phyloP scores from a whole-genome alignment of 345 rosid genomes.

The Ceriops zippeliana region DNA sequence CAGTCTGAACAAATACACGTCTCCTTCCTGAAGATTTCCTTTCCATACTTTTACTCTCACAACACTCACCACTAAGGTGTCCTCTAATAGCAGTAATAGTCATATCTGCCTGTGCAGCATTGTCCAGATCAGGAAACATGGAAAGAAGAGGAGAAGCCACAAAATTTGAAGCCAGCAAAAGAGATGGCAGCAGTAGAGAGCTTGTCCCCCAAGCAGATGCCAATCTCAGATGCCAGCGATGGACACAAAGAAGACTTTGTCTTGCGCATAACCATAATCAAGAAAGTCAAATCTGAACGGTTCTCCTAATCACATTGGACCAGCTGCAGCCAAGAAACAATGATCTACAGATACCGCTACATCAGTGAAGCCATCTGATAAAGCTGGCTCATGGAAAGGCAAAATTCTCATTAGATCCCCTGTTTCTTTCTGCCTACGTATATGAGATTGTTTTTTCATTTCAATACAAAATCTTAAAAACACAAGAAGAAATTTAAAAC shows the following conservation, averaged over 20 bases:
- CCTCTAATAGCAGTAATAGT: constrained; percentile 29
- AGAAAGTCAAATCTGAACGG: constrained; percentile 1
- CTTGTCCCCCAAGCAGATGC: constrained; percentile 46
- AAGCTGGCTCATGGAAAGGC: constrained; percentile 11
- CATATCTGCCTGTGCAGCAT: constrained; percentile 25
- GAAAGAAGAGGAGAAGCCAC: constrained; percentile 27
- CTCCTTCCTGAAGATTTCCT: constrained; percentile 28
- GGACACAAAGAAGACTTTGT: constrained; percentile 19
- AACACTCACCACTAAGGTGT: constrained; percentile 24
- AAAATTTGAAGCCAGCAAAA: constrained; percentile 8
- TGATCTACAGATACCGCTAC: constrained; percentile 20
- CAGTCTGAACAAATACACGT: constrained; percentile 48
- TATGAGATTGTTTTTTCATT: too few relatives aligned
- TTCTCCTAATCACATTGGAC: constrained; percentile 9
- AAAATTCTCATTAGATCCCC: not conserved
- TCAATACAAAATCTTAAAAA: not conserved
- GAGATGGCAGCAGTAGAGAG: constrained; percentile 27
- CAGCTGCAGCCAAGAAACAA: constrained; percentile 6
- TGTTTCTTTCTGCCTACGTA: too few relatives aligned
- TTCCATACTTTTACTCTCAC: constrained; percentile 30
- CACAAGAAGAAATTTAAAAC: not conserved
- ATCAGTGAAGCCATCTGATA: constrained; percentile 16
- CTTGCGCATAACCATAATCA: constrained; percentile 33
- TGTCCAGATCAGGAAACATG: constrained; percentile 32
- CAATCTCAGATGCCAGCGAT: constrained; percentile 36